Conservation (phyloP, 2,329 filamentous ascomycete genomes). For the Aspergillus ruber region DNA sequence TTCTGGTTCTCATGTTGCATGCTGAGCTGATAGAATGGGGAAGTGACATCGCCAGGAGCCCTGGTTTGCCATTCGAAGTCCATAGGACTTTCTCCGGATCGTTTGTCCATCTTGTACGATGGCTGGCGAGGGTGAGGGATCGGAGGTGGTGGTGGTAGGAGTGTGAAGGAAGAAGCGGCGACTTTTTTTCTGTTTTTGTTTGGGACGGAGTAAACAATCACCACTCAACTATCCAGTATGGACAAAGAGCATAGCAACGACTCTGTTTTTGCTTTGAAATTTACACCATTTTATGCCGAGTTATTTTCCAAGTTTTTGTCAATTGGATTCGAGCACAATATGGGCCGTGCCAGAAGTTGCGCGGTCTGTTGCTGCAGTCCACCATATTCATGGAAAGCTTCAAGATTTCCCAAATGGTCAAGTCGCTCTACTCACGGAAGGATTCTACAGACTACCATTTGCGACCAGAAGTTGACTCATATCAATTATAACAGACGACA, state of each 20-base stretch:
- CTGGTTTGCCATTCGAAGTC: slow-evolving; percentile 45
- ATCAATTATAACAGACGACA: background rate
- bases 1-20: slow-evolving; percentile 35
- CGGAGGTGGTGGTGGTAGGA: slow-evolving; percentile 9
- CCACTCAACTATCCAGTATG: background rate
- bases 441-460: too few relatives aligned
- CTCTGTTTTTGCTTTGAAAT: background rate
- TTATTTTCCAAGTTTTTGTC: background rate
- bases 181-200: background rate
- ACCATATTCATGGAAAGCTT: too few relatives aligned
- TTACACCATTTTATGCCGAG: background rate
- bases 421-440: too few relatives aligned
- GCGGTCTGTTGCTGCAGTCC: too few relatives aligned
- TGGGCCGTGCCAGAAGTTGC: too few relatives aligned
- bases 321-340: too few relatives aligned
- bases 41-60: slow-evolving; percentile 40
- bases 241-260: background rate
- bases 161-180: slow-evolving; percentile 15
- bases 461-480: too few relatives aligned
- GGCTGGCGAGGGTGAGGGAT: slow-evolving; percentile 3
- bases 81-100: slow-evolving; percentile 44
- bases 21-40: slow-evolving; percentile 44
- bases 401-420: too few relatives aligned
- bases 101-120: slow-evolving; percentile 27
- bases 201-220: background rate